phyloP scores from a whole-genome alignment of 2,329 filamentous ascomycete genomes.

The Grosmannia serpens region DNA sequence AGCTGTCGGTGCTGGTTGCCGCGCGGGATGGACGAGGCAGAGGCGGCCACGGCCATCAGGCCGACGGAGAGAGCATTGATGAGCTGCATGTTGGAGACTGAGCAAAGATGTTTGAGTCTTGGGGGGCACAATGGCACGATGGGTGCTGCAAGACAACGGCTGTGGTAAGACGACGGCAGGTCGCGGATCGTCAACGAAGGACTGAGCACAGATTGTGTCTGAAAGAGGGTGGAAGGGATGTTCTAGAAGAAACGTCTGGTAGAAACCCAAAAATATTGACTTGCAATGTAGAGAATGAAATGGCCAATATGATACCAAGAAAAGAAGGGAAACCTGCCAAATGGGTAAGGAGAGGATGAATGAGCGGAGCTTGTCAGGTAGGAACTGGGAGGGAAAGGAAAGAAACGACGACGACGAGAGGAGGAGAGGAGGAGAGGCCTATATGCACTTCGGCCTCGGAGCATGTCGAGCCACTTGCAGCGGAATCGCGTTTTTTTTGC shows the following conservation, averaged over 20 bases:
- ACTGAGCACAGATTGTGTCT: neutral
- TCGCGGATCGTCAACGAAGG: neutral
- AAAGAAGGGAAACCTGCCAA: neutral
- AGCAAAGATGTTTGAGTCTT: no score
- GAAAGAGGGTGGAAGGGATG: conserved; percentile 12
- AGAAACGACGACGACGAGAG: neutral
- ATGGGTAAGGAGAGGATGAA: neutral
- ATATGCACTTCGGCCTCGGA: neutral
- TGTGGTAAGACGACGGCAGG: neutral
- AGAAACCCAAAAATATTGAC: neutral
- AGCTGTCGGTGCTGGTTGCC: conserved; percentile 24
- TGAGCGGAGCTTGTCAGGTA: neutral
- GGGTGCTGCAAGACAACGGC: neutral
- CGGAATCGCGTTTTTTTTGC: neutral
- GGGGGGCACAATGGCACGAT: conserved; percentile 8
- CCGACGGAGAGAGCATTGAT: conserved; percentile 28
- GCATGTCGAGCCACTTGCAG: neutral
- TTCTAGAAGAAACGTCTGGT: neutral
- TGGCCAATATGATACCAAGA: neutral
- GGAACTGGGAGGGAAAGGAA: neutral
- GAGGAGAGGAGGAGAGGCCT: neutral
- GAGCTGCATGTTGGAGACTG: conserved; percentile 30
- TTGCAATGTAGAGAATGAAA: neutral
- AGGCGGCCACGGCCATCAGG: conserved; percentile 30
- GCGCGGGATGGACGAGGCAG: conserved; percentile 26